Conservation (phyloP, 2,329 filamentous ascomycete genomes). For the Stachybotrys chartarum region DNA sequence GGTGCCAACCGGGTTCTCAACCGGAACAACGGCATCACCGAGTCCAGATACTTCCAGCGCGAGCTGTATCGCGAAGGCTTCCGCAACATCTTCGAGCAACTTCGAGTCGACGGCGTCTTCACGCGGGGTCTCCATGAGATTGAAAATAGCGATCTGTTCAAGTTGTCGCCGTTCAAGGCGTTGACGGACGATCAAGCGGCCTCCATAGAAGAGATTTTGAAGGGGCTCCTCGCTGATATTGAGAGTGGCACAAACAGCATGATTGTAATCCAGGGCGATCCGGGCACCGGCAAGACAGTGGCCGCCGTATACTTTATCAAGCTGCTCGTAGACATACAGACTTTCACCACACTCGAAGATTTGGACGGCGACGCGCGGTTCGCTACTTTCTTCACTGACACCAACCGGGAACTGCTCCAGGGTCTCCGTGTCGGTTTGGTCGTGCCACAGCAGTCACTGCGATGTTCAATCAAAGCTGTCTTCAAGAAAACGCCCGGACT, state of each 20-base stretch:
- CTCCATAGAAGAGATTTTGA: neutral
- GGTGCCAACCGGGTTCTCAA: neutral
- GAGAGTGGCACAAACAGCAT: neutral
- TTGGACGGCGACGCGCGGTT: conserved; percentile 4
- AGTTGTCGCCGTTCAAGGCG: neutral
- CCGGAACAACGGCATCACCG: neutral
- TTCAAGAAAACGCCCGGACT: conserved; percentile 5
- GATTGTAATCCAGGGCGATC: neutral
- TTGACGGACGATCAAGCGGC: neutral
- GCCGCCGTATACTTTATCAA: conserved; percentile 5
- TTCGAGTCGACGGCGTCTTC: neutral
- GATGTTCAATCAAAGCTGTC: conserved; percentile 5
- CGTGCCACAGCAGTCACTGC: conserved; percentile 4
- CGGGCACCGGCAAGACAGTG: conserved; percentile 2
- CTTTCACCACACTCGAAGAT: conserved; percentile 5
- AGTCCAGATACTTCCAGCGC: neutral
- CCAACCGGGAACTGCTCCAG: conserved; percentile 2
- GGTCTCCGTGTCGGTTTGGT: conserved; percentile 3
- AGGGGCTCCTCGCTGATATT: neutral
- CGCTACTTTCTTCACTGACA: conserved; percentile 3
- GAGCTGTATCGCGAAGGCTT: neutral
- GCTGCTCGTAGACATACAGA: conserved; percentile 3
- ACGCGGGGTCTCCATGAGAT: neutral
- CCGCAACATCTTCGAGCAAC: neutral
- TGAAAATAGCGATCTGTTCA: neutral